These are phyloP conservation scores for Leccinellum albellum DNA, from an alignment of 768 basidiomycete genomes.

Conservation along the genomic window DNA sequence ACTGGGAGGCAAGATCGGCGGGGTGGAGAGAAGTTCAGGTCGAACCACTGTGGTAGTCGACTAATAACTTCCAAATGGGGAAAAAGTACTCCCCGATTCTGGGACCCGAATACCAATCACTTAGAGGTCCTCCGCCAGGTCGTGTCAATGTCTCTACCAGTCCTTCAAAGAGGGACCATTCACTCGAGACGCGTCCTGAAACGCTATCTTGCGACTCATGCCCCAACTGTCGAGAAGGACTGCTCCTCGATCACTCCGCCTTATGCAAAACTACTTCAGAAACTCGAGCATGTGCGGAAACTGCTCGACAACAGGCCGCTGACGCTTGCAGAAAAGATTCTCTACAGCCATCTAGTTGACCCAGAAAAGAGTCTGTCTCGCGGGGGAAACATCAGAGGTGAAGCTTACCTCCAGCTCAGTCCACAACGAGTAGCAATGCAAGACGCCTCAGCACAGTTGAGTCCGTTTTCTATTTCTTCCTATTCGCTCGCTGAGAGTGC, in stretches of 20 bases:
- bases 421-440: conserved; percentile 98
- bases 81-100: not conserved
- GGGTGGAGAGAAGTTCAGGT: conserved; percentile 56
- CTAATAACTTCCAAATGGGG: not conserved
- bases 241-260: conserved; percentile 81
- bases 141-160: conserved; percentile 18
- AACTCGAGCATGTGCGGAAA: conserved; percentile 63
- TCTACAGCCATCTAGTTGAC: conserved; percentile 87
- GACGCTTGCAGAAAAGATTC: conserved; percentile 95
- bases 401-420: conserved; percentile 83
- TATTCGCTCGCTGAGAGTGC: conserved; percentile 9
- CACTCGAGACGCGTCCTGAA: conserved; percentile 19
- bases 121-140: not conserved
- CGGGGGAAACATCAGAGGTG: conserved; percentile 72
- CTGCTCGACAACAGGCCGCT: conserved; percentile 72
- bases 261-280: conserved; percentile 66
- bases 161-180: conserved; percentile 17
- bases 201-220: conserved; percentile 38
- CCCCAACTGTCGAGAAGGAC: conserved; percentile 47
- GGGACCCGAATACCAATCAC: not conserved
- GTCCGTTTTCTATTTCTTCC: conserved; percentile 26
- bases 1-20: conserved; percentile 72
- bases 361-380: conserved; percentile 66
- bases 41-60: conserved; percentile 55
- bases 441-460: conserved; percentile 84